Evolutionary conservation across 139 green algal genomes (phyloP).

Genomic region (Auxenochlorella pyrenoidosa): DNA sequence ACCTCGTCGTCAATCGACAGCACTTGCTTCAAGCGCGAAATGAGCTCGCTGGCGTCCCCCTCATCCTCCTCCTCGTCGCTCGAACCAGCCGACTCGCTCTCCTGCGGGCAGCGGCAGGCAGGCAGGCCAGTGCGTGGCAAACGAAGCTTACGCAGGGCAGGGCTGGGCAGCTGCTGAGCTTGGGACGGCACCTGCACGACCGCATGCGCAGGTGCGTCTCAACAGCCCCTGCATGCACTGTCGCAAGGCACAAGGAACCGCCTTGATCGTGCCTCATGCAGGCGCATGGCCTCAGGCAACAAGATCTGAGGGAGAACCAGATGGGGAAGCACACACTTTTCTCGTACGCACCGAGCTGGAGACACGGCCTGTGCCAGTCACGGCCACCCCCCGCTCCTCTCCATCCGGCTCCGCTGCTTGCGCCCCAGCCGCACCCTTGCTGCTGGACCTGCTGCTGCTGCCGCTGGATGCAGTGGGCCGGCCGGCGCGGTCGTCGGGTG

Average conservation of each 20-base stretch:
- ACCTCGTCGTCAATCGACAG: constrained; percentile 13
- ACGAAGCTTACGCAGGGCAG: background rate
- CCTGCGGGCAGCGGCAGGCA: background rate
- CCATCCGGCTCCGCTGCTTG: background rate
- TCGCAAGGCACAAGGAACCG: background rate
- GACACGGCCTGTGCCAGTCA: background rate
- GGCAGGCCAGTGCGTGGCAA: background rate
- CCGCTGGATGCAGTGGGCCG: background rate
- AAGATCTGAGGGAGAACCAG: background rate
- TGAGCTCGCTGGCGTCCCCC: background rate
- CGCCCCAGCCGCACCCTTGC: background rate
- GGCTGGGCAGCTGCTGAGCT: background rate
- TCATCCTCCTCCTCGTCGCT: background rate
- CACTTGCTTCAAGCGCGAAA: background rate
- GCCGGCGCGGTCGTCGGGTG: background rate
- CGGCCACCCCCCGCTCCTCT: background rate
- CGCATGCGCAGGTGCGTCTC: background rate
- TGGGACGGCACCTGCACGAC: too few relatives aligned
- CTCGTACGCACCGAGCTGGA: background rate
- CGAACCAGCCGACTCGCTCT: background rate
- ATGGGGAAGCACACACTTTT: background rate
- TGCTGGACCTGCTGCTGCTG: background rate
- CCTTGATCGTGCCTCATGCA: background rate
- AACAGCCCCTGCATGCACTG: background rate
- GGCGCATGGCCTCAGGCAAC: background rate